phyloP scores from a whole-genome alignment of 306 rosid species.

The Casuarina equisetifolia region DNA sequence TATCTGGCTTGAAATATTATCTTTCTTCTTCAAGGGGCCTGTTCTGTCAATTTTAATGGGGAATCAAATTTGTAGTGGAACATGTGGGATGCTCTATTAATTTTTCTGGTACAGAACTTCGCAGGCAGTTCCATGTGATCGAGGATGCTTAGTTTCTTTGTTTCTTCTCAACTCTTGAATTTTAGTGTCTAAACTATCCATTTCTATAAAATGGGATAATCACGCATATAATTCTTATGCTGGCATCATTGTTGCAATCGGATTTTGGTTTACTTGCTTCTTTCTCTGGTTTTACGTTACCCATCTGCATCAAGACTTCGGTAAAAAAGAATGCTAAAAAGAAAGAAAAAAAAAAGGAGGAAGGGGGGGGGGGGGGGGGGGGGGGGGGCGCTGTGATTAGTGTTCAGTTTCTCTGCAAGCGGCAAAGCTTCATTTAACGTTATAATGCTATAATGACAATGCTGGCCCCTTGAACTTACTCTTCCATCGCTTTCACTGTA shows the following conservation, averaged over 20 bases:
- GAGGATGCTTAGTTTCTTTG: neutral
- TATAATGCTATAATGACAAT: neutral
- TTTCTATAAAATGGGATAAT: neutral
- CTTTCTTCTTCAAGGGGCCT: slow-evolving; percentile 15
- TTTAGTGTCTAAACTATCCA: neutral
- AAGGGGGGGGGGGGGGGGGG: too few species aligned
- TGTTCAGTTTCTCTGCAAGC: neutral
- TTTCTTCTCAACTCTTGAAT: neutral
- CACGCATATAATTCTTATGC: neutral
- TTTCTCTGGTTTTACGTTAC: neutral
- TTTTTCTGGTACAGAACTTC: slow-evolving; percentile 35
- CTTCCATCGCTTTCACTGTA: too few species aligned
- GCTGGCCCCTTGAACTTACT: neutral
- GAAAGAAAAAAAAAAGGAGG: too few species aligned
- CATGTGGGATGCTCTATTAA: slow-evolving; percentile 6
- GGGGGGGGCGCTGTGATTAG: too few species aligned
- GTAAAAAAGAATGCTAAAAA: neutral
- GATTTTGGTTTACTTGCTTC: neutral
- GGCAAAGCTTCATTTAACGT: neutral
- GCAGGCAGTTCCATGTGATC: slow-evolving; percentile 4
- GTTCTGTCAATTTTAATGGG: slow-evolving; percentile 19
- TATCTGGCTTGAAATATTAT: slow-evolving; percentile 18
- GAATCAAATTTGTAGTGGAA: slow-evolving; percentile 25
- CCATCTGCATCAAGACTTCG: neutral
- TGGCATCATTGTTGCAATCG: slow-evolving; percentile 3